Conservation (phyloP, 495 filamentous ascomycete genomes). For the Daldinia vernicosa region DNA sequence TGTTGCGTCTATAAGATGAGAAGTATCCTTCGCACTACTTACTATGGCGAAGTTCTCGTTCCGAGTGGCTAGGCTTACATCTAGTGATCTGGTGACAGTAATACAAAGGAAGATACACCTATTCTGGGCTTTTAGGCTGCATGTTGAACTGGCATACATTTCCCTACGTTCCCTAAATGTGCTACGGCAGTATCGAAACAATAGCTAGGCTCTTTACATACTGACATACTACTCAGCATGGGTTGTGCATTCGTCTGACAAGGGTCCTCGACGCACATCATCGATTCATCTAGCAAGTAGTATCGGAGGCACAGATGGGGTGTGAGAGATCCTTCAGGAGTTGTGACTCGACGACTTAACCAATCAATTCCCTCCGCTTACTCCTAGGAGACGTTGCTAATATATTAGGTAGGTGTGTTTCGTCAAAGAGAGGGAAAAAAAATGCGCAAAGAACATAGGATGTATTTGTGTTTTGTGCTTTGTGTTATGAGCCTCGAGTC, state of each 20-base stretch:
- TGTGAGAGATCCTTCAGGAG: constrained; percentile 43
- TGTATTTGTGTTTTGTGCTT: not conserved
- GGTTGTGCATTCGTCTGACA: constrained; percentile 15
- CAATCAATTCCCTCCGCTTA: constrained; percentile 27
- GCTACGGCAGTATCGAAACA: constrained; percentile 16
- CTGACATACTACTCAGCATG: constrained; percentile 9
- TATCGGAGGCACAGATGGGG: constrained; percentile 38
- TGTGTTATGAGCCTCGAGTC: constrained; percentile 7
- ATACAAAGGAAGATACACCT: not conserved
- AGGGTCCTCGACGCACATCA: constrained; percentile 38
- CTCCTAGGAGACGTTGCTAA: constrained; percentile 14
- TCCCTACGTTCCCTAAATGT: constrained; percentile 9
- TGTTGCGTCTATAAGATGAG: not conserved
- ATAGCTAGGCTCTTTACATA: constrained; percentile 14
- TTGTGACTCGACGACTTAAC: constrained; percentile 13
- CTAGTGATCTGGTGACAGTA: not conserved
- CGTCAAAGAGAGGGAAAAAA: not conserved
- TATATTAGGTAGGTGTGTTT: constrained; percentile 13
- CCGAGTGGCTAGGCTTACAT: constrained; percentile 15
- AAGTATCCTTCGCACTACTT: constrained; percentile 22
- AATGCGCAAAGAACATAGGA: not conserved
- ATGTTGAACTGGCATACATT: not conserved
- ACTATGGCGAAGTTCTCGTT: constrained; percentile 19
- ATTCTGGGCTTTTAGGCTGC: constrained; percentile 7
- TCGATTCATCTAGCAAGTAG: constrained; percentile 38